Evolutionary conservation across 2,329 filamentous ascomycete genomes (phyloP).

Genomic region (Cytospora paraplurivora): DNA sequence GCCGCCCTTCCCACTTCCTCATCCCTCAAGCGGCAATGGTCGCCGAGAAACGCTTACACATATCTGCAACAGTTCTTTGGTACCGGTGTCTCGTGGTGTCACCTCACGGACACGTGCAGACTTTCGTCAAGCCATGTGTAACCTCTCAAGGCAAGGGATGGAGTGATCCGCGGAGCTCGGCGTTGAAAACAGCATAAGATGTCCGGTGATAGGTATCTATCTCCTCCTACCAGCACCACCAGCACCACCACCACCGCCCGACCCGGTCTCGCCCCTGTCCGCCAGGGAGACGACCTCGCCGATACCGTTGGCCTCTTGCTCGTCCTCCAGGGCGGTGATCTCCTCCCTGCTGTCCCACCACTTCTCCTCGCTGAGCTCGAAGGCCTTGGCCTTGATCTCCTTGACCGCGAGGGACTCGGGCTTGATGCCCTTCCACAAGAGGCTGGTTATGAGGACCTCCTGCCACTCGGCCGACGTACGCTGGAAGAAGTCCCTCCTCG

Average conservation of each 20-base stretch:
- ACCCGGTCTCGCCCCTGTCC: slow-evolving; percentile 64
- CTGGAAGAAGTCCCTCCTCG: slow-evolving; percentile 86
- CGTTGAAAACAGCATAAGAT: not conserved
- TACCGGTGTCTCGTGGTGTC: too few species aligned
- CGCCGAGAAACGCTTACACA: too few species aligned
- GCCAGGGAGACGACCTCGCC: slow-evolving; percentile 89
- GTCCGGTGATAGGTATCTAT: not conserved
- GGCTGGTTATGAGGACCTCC: slow-evolving; percentile 74
- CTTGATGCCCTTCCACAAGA: slow-evolving; percentile 68
- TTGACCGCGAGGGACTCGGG: slow-evolving; percentile 75
- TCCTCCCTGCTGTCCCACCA: slow-evolving; percentile 99
- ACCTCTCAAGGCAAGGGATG: too few species aligned
- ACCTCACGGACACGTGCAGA: too few species aligned
- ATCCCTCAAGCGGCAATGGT: too few species aligned
- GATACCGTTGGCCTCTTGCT: slow-evolving; percentile 93
- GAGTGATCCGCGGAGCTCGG: not conserved
- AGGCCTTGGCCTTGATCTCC: slow-evolving; percentile 89
- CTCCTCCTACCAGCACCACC: slow-evolving; percentile 33
- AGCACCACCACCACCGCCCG: slow-evolving; percentile 45
- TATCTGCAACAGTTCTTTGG: too few species aligned
- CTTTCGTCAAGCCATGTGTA: too few species aligned
- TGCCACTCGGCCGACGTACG: slow-evolving; percentile 91
- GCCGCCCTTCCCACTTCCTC: too few species aligned
- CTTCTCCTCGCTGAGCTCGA: slow-evolving; percentile 89
- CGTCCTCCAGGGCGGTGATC: slow-evolving; percentile 86